Conservation (phyloP, 164 flowering plant species). For the Vitis labrusca region DNA sequence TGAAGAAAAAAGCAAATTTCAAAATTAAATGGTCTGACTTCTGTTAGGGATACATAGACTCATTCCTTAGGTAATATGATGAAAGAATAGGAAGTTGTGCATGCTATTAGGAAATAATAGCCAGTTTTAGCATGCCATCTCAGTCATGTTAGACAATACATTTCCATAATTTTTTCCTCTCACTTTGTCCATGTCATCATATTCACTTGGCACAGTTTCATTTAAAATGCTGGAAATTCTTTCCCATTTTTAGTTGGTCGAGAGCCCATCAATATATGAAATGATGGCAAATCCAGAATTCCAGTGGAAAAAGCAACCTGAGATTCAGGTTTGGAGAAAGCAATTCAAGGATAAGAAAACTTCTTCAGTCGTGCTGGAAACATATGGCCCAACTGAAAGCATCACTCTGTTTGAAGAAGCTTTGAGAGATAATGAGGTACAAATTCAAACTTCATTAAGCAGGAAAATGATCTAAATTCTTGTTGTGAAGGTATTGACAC, state of each 20-base stretch:
- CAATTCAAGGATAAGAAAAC: conserved; percentile 34
- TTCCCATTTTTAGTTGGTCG: conserved; percentile 55
- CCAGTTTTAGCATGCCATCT: background rate
- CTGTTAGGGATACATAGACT: too few relatives aligned
- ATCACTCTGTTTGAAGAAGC: conserved; percentile 55
- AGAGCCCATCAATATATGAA: conserved; percentile 94
- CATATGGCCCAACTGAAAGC: conserved; percentile 56
- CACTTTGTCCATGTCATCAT: background rate
- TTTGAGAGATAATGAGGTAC: conserved; percentile 69
- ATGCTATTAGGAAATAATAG: too few relatives aligned
- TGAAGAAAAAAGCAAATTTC: too few relatives aligned
- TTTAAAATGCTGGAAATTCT: background rate
- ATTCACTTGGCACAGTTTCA: background rate
- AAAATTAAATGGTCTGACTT: too few relatives aligned
- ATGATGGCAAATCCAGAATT: conserved; percentile 84
- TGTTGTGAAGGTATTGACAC: background rate
- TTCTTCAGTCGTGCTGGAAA: conserved; percentile 42
- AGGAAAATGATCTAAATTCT: too few relatives aligned
- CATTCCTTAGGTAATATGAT: too few relatives aligned
- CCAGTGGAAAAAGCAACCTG: conserved; percentile 68
- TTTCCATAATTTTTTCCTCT: background rate
- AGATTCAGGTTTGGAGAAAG: conserved; percentile 78
- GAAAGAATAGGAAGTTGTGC: too few relatives aligned
- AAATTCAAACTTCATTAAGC: background rate
- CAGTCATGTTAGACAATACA: background rate